These are phyloP conservation scores for Panaeolus papilionaceus DNA, from an alignment of 768 basidiomycete species.

Conservation along the genomic window DNA sequence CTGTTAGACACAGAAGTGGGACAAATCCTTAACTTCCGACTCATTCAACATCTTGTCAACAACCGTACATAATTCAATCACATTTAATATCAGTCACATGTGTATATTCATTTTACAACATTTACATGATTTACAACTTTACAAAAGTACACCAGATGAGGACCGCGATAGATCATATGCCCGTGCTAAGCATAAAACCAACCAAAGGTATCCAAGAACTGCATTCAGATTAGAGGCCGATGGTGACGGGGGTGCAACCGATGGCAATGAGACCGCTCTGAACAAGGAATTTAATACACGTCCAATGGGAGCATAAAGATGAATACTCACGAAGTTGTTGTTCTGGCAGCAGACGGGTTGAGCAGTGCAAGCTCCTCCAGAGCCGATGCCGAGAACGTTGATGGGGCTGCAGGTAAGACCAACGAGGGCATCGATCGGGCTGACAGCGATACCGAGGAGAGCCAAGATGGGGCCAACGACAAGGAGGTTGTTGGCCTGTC, in stretches of 20 bases:
- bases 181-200: neutral
- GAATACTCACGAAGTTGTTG: constrained; percentile 35
- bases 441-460: constrained; percentile 14
- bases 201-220: neutral
- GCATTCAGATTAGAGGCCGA: neutral
- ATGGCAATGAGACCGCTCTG: constrained; percentile 42
- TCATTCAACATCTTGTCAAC: no score
- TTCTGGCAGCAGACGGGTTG: constrained; percentile 46
- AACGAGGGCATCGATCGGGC: constrained; percentile 22
- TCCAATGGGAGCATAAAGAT: no score
- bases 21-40: no score
- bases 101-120: no score
- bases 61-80: no score
- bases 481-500: neutral
- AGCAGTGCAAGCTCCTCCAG: constrained; percentile 21
- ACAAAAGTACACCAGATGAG: no score
- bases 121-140: no score
- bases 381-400: constrained; percentile 23
- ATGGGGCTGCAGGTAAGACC: constrained; percentile 30
- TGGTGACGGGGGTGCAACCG: constrained; percentile 43
- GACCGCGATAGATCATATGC: neutral
- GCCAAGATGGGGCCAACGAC: neutral
- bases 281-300: neutral
- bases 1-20: no score
- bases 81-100: no score